Conservation (phyloP, 2,329 filamentous ascomycete species). For the Fusarium odoratissimum region DNA sequence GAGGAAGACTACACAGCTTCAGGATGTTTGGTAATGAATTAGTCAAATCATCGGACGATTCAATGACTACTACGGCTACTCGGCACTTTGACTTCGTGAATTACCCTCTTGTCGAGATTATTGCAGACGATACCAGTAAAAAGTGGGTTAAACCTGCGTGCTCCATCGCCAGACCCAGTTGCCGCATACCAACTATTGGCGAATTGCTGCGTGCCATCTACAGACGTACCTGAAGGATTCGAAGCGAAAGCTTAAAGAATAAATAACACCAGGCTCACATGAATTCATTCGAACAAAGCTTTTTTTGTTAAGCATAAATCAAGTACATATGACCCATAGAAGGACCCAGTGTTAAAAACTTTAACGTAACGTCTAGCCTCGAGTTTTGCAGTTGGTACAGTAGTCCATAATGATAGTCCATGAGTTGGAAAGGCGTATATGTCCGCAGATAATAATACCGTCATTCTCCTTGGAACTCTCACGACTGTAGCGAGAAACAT, state of each 20-base stretch:
- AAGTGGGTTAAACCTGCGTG: neutral
- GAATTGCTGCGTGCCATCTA: neutral
- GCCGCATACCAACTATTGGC: neutral
- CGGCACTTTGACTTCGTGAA: neutral
- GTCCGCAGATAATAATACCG: constrained; percentile 7
- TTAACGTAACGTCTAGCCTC: neutral
- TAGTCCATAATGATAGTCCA: constrained; percentile 20
- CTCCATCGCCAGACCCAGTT: neutral
- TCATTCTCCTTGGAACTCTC: neutral
- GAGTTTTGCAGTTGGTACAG: constrained; percentile 4
- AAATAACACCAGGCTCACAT: too few species aligned
- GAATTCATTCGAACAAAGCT: too few species aligned
- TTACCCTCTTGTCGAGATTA: rapidly evolving
- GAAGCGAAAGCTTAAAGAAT: neutral
- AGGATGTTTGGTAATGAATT: rapidly evolving
- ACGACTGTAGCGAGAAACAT: constrained; percentile 5
- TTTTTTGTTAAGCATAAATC: neutral
- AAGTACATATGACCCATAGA: too few species aligned
- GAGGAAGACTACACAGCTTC: neutral
- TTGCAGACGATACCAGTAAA: too few species aligned
- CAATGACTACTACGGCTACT: neutral
- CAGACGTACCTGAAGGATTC: neutral
- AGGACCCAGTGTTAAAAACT: neutral
- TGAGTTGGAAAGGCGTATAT: constrained; percentile 15
- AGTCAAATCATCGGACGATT: neutral